phyloP scores from a whole-genome alignment of 129 eudicot species.

The Flaveria ramosissima region DNA sequence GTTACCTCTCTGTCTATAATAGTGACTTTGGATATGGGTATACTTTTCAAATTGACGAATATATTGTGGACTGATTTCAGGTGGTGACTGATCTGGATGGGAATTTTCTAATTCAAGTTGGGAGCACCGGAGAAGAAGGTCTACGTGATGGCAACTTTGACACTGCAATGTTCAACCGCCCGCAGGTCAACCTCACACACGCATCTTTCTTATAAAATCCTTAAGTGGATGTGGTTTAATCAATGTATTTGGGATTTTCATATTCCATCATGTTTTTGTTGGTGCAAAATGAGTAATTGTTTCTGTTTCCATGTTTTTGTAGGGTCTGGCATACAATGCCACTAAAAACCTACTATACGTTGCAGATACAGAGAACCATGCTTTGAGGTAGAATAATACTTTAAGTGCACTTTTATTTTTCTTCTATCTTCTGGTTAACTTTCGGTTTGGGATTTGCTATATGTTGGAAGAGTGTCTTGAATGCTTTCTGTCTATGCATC shows the following conservation, averaged over 20 bases:
- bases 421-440: neutral
- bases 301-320: constrained; percentile 21
- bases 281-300: constrained; percentile 6
- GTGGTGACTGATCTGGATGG: constrained; percentile 97
- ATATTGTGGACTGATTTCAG: constrained; percentile 41
- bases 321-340: constrained; percentile 90
- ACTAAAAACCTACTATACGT: constrained; percentile 89
- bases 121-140: constrained; percentile 95
- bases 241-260: constrained; percentile 9
- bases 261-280: constrained; percentile 16
- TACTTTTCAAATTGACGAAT: neutral
- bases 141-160: constrained; percentile 90
- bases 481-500: constrained; percentile 8
- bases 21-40: neutral
- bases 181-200: constrained; percentile 59
- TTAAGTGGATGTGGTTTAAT: constrained; percentile 3
- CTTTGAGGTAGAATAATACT: constrained; percentile 64
- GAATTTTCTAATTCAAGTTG: constrained; percentile 80
- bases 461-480: constrained; percentile 22
- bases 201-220: constrained; percentile 21
- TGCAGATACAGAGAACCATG: constrained; percentile 99
- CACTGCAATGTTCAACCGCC: constrained; percentile 83
- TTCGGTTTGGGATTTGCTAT: constrained; percentile 1
- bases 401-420: neutral
- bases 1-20: constrained; percentile 29